A percentile compares a stretch with the other conserved stretches of the same genome.
These are phyloP conservation scores for Peronospora tabacina DNA, from an alignment of 352 stramenopile genomes.

Conservation along the genomic window DNA sequence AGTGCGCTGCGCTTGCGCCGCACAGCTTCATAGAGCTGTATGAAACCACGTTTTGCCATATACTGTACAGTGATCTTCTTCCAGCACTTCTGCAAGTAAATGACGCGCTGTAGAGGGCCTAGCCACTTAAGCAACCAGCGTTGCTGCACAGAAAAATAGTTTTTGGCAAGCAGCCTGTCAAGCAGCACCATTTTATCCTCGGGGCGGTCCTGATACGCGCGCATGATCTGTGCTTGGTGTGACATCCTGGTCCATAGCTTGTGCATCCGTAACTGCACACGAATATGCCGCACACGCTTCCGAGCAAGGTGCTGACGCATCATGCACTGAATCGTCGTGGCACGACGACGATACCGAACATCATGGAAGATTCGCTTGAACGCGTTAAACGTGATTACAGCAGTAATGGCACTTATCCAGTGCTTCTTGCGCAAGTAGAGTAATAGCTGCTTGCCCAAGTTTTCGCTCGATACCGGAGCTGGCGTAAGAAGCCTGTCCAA, in stretches of 20 bases:
- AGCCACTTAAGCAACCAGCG: slow-evolving; percentile 84
- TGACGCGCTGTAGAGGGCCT: slow-evolving; percentile 64
- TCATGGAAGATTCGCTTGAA: slow-evolving; percentile 66
- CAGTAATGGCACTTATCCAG: slow-evolving; percentile 62
- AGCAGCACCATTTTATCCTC: slow-evolving; percentile 84
- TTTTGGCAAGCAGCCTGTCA: slow-evolving; percentile 62
- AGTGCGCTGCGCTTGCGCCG: slow-evolving; percentile 54
- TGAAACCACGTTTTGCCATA: slow-evolving; percentile 63
- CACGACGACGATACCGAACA: slow-evolving; percentile 60
- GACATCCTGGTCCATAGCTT: slow-evolving; percentile 57
- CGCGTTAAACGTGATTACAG: slow-evolving; percentile 61
- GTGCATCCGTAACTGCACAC: slow-evolving; percentile 52
- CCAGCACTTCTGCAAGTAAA: slow-evolving; percentile 84
- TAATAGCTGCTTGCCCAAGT: slow-evolving; percentile 35
- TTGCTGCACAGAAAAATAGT: slow-evolving; percentile 50
- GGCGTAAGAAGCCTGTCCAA: slow-evolving; percentile 70
- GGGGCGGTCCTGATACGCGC: slow-evolving; percentile 59
- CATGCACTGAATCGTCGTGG: slow-evolving; percentile 73
- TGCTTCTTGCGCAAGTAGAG: slow-evolving; percentile 71
- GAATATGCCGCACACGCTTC: slow-evolving; percentile 57
- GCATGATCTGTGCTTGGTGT: slow-evolving; percentile 64
- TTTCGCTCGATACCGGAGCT: slow-evolving; percentile 25
- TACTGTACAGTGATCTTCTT: slow-evolving; percentile 74
- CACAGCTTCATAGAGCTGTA: slow-evolving; percentile 70
- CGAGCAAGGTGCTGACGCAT: slow-evolving; percentile 64